Evolutionary conservation across 805 yeast species (phyloP).

Genomic region (Huiozyma naganishii): DNA sequence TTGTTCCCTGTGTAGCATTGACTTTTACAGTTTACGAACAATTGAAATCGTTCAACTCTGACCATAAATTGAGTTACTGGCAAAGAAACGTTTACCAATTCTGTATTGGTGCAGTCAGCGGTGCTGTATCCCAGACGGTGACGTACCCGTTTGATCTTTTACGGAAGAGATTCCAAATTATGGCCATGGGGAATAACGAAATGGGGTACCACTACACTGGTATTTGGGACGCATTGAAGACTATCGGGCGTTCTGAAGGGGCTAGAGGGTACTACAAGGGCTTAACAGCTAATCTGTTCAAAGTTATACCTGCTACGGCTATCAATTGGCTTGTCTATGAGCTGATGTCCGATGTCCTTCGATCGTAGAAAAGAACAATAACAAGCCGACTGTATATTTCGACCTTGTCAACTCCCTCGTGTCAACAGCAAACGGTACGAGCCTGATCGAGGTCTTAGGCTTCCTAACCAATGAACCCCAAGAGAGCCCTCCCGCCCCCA

Average conservation of each 20-base stretch:
- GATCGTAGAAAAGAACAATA: not conserved
- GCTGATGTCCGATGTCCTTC: slow-evolving; percentile 28
- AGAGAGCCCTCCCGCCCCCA: too few relatives aligned
- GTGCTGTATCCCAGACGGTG: slow-evolving; percentile 81
- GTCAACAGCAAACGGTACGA: too few relatives aligned
- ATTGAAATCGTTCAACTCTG: slow-evolving; percentile 40
- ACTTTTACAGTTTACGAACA: slow-evolving; percentile 86
- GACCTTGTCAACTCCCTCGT: too few relatives aligned
- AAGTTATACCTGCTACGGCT: slow-evolving; percentile 93
- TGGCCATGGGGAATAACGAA: slow-evolving; percentile 59
- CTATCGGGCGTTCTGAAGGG: slow-evolving; percentile 66
- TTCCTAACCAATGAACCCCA: too few relatives aligned
- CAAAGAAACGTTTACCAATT: slow-evolving; percentile 42
- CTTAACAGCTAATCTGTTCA: slow-evolving; percentile 59
- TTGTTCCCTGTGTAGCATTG: slow-evolving; percentile 91
- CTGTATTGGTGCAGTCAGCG: slow-evolving; percentile 72
- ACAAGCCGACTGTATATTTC: too few relatives aligned
- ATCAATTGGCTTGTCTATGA: slow-evolving; percentile 88
- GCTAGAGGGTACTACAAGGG: slow-evolving; percentile 77
- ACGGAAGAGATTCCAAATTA: slow-evolving; percentile 84
- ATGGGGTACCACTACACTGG: slow-evolving; percentile 77
- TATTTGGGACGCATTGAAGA: slow-evolving; percentile 59
- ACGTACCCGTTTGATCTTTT: slow-evolving; percentile 88
- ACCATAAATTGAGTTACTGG: slow-evolving; percentile 12
- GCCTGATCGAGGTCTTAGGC: too few relatives aligned